phyloP scores from a whole-genome alignment of 306 rosid genomes.

The Trifolium fragiferum region DNA sequence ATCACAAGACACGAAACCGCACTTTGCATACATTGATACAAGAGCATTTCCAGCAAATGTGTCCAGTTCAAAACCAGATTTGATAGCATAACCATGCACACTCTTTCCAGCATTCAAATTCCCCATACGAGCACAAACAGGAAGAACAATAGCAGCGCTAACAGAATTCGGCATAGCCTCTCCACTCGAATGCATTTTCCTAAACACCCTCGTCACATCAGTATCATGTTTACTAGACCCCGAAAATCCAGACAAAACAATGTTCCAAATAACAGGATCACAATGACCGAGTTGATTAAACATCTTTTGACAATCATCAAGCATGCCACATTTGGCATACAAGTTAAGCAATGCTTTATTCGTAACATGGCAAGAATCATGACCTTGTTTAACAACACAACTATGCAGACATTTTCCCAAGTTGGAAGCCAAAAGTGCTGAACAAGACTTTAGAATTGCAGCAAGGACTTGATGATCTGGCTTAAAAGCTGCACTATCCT shows the following conservation, averaged over 20 bases:
- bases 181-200: constrained; percentile 60
- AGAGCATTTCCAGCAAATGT: constrained; percentile 77
- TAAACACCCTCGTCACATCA: constrained; percentile 63
- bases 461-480: constrained; percentile 62
- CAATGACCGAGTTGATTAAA: constrained; percentile 57
- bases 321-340: constrained; percentile 78
- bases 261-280: constrained; percentile 89
- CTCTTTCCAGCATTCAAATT: constrained; percentile 58
- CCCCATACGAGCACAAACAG: constrained; percentile 70
- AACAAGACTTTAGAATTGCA: constrained; percentile 71
- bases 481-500: constrained; percentile 46
- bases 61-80: constrained; percentile 70
- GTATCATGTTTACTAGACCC: constrained; percentile 50
- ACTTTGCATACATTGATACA: constrained; percentile 82
- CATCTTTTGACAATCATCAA: constrained; percentile 63
- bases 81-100: constrained; percentile 67
- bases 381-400: constrained; percentile 69
- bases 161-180: constrained; percentile 69
- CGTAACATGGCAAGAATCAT: constrained; percentile 61
- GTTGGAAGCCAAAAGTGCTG: constrained; percentile 54
- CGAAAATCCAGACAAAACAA: constrained; percentile 74
- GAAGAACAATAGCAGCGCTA: constrained; percentile 71
- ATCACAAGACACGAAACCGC: constrained; percentile 56
- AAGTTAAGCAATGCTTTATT: constrained; percentile 81
- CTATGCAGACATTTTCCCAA: constrained; percentile 75